Percentiles rank a stretch among this genome's conserved stretches.
phyloP scores from a whole-genome alignment of 768 basidiomycete genomes.

The Vararia minispora region DNA sequence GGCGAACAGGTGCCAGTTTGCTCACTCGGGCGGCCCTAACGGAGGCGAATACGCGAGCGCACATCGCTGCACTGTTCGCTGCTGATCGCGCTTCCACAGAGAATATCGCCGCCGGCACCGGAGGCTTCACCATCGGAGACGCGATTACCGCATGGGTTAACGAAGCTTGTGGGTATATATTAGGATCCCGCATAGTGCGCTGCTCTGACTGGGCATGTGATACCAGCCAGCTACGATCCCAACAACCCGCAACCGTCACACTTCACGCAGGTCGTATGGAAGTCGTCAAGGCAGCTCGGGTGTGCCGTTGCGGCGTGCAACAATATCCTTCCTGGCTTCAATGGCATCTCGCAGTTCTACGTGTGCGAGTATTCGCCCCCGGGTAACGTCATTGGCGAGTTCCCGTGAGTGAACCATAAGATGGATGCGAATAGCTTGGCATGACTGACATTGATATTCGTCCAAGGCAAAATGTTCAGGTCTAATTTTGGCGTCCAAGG shows the following conservation, averaged over 20 bases:
- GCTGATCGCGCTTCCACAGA: conserved; percentile 28
- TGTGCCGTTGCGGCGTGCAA: conserved; percentile 47
- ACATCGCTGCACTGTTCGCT: background rate
- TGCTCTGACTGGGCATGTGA: background rate
- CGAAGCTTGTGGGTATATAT: conserved; percentile 59
- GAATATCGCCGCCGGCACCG: conserved; percentile 69
- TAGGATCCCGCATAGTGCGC: conserved; percentile 1
- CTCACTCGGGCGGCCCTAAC: conserved; percentile 58
- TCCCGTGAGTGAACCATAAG: conserved; percentile 49
- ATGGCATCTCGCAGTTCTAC: conserved; percentile 39
- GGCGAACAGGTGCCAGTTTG: conserved; percentile 56
- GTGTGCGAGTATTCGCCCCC: conserved; percentile 61
- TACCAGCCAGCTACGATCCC: conserved; percentile 43
- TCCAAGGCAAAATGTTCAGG: conserved; percentile 24
- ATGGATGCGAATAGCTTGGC: background rate
- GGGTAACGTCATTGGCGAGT: conserved; percentile 56
- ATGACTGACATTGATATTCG: background rate
- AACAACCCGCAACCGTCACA: conserved; percentile 50
- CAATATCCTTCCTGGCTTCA: conserved; percentile 45
- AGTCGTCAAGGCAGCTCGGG: conserved; percentile 48
- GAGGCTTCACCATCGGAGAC: conserved; percentile 35
- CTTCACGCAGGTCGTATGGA: conserved; percentile 75
- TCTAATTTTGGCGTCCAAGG: too few relatives aligned
- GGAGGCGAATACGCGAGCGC: conserved; percentile 33
- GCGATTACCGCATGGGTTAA: conserved; percentile 54